phyloP scores from a whole-genome alignment of 768 basidiomycete species.

The Rhizopogon salebrosus region DNA sequence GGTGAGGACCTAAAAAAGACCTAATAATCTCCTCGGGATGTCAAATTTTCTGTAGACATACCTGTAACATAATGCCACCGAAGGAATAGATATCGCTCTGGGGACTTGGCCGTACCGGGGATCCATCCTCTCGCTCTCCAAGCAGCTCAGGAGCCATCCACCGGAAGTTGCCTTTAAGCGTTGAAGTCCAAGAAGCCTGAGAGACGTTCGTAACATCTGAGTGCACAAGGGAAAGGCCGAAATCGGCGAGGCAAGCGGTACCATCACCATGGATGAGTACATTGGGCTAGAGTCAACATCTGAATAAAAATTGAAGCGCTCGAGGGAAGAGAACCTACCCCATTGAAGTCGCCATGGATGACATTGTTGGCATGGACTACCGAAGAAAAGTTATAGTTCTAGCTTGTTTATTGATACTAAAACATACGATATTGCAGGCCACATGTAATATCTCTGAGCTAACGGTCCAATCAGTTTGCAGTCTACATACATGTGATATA shows the following conservation, averaged over 20 bases:
- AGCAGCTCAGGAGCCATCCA: slow-evolving; percentile 45
- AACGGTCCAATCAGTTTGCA: neutral
- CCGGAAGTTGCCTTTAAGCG: slow-evolving; percentile 40
- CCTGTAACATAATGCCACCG: slow-evolving; percentile 28
- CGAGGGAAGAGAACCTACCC: slow-evolving; percentile 20
- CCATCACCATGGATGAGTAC: slow-evolving; percentile 28
- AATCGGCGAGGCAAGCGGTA: slow-evolving; percentile 31
- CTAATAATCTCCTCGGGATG: slow-evolving; percentile 19
- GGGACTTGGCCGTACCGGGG: slow-evolving; percentile 2
- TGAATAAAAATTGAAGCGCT: neutral
- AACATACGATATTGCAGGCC: slow-evolving; percentile 17
- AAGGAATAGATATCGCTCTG: slow-evolving; percentile 41
- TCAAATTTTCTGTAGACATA: neutral
- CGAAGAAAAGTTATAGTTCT: neutral
- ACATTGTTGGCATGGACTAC: slow-evolving; percentile 17
- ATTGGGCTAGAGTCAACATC: slow-evolving; percentile 21
- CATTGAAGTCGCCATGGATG: slow-evolving; percentile 43
- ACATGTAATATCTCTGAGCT: slow-evolving; percentile 3
- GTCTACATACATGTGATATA: neutral
- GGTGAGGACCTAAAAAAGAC: neutral
- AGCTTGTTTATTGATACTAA: neutral
- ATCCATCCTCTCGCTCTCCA: slow-evolving; percentile 22
- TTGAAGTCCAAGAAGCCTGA: slow-evolving; percentile 21
- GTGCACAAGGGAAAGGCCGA: slow-evolving; percentile 30
- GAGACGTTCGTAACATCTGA: slow-evolving; percentile 15